Evolutionary conservation across 306 rosid genomes (phyloP), one percentile per base, ranked within the genome.

Genomic region (Castanospermum australe): DNA sequence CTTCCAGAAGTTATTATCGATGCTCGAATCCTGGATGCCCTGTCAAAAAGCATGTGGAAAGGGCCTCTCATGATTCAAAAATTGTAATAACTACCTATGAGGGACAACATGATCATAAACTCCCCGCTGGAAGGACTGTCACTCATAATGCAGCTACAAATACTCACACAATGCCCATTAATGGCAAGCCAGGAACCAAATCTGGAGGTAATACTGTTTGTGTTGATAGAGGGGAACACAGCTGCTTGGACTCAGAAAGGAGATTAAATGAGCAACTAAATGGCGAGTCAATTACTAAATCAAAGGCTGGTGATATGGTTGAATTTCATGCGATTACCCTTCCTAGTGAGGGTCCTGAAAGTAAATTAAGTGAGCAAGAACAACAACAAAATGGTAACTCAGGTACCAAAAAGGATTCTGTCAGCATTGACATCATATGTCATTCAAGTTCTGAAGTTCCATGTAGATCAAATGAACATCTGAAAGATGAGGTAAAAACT

Each of bases 1-100:
- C 60, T 59, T 81, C 57, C 80, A 94, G 99, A 92, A 91, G 97
- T 90, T 94, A 94, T 73, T 94, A 91, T 75, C 89, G 99, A 71
- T 94, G 99, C 88, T 91, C 99, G 11, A 80, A 59, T 85, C 88
- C 92, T 24, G 95, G 97, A 82, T 94, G 99, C 85, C 92, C 93
- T 3, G 97, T 77, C 72, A 94, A 91, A 86, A 94, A 92, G 85
- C 97, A 92, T 51, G 91, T 94, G 44, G 97, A 94, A 87, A 90
- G 96, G 83, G 94, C 97, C 36, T 80, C 92, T 66, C 84, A 87
- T 54, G 94, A 92, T 81, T 54, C 84, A 20, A 92, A 87, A 86
- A 76, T 86, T 75, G 90, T 94, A 38, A 84, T 90, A 65, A 82
- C 97, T 73, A 92, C 94, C 55, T 94, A 94, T 44, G 97, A 92